These are phyloP conservation scores for Volvox reticuliferus DNA, from an alignment of 139 green algal species.

Conservation along the genomic window DNA sequence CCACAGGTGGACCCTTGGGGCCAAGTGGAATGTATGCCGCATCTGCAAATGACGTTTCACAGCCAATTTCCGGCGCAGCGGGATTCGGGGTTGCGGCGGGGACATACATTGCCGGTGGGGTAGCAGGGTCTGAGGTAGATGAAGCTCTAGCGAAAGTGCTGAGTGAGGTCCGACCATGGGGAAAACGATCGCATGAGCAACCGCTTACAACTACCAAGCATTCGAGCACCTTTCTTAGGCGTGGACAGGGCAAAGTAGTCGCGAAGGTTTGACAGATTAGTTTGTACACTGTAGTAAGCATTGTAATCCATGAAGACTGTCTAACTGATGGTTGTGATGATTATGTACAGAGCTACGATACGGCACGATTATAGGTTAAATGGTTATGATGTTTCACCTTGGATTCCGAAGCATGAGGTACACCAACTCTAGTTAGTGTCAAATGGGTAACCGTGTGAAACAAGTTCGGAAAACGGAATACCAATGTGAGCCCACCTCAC, in stretches of 20 bases:
- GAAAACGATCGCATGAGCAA: constrained; percentile 33
- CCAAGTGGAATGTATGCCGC: neutral
- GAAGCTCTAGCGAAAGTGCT: constrained; percentile 51
- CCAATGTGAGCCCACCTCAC: neutral
- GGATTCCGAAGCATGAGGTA: too few species aligned
- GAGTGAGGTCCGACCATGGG: constrained; percentile 63
- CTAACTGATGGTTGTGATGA: too few species aligned
- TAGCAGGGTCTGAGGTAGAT: constrained; percentile 1
- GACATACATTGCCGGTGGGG: neutral
- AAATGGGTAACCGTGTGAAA: neutral
- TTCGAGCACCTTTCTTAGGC: neutral
- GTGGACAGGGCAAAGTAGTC: neutral
- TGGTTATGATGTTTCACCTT: too few species aligned
- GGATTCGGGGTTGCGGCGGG: neutral
- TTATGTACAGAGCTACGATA: too few species aligned
- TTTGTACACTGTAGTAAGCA: too few species aligned
- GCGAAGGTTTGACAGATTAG: neutral
- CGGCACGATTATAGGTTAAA: too few species aligned
- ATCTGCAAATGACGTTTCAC: neutral
- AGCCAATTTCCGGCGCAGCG: neutral
- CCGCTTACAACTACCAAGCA: constrained; percentile 45
- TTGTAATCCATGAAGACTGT: too few species aligned
- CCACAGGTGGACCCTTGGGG: neutral
- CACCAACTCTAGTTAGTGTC: neutral
- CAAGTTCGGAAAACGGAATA: neutral